Base-by-base conservation (phyloP, 2,329 filamentous ascomycete genomes). In the Aureobasidium sp. region DNA sequence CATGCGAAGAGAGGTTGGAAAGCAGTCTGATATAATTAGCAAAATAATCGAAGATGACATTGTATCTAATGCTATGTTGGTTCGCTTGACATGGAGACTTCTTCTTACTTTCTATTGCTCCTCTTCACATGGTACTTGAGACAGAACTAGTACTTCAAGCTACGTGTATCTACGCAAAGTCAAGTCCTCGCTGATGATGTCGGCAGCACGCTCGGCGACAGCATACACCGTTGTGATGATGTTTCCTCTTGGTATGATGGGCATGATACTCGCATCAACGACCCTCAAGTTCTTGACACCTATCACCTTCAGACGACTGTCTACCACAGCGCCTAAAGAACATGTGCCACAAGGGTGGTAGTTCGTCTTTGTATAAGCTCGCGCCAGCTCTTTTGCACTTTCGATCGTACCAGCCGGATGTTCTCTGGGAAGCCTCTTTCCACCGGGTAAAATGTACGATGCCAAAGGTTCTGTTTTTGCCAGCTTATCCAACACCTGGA, bases 301-400 rank as follows among this genome's bases (percentile, higher is more conserved):
- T 47, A 72, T 70, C 9, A 76, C 74, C 25, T 63, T 60, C 38
- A 73, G 61, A 27, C 66, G 68, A 23, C 53, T 38, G 65, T 73
- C 71, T 8, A 76, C 71, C 2, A 76, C 74, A 9, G 69, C 71
- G 20, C 69, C 70, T 66, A 73, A 77, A 1, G 79, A 73, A 54
- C 79, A 82, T 0, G 79, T 82, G 1, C 81, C 81, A 23, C 73
- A 75, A 18, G 78, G 76, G 69, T 83, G 80, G 71, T 79, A 82
- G 63, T 71, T 72, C 20, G 71, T 72, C 33, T 27, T 53, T 20
- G 67, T 64, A 43, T 64, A 64, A 4, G 60, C 51, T 42, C 66
- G 55, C 15, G 56, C 60, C 15, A 71, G 36, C 29, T 67, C 64
- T 53, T 72, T 73, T 6, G 70, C 71, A 54, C 62, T 55, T 29